Percentiles rank a stretch among this genome's conserved stretches.
These are phyloP conservation scores for Fusarium compactum DNA, from an alignment of 2,329 filamentous ascomycete species.

Conservation along the genomic window DNA sequence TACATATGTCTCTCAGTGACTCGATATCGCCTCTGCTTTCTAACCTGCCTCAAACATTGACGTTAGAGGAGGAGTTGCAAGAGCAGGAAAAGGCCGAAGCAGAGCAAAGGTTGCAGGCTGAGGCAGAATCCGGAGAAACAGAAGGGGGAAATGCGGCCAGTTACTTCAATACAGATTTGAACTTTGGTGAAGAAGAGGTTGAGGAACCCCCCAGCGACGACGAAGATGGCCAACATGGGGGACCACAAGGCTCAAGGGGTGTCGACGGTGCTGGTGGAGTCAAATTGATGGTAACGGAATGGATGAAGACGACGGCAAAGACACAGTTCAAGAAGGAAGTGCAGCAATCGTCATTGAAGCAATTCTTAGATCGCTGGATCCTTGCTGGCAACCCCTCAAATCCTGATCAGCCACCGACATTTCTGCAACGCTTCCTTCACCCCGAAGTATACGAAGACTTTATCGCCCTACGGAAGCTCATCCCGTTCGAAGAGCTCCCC, in stretches of 20 bases:
- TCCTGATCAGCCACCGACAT: conserved; percentile 55
- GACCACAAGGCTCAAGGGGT: conserved; percentile 48
- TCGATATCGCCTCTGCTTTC: conserved; percentile 81
- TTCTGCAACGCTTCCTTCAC: conserved; percentile 77
- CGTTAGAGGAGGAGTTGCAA: conserved; percentile 65
- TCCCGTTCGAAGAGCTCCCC: conserved; percentile 66
- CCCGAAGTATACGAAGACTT: conserved; percentile 84
- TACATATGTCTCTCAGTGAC: conserved; percentile 79
- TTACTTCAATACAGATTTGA: conserved; percentile 53
- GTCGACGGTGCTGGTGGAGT: conserved; percentile 56
- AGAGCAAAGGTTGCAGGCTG: conserved; percentile 40
- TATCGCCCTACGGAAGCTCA: conserved; percentile 73
- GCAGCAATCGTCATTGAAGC: conserved; percentile 46
- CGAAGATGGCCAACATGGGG: conserved; percentile 39
- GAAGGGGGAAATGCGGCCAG: conserved; percentile 47
- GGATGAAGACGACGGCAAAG: conserved; percentile 54
- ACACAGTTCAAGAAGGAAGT: conserved; percentile 49
- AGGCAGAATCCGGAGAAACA: conserved; percentile 40
- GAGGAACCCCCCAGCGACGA: conserved; percentile 47
- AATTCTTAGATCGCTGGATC: conserved; percentile 46
- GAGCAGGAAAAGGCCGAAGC: conserved; percentile 62
- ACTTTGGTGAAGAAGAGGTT: conserved; percentile 52
- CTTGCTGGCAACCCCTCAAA: conserved; percentile 47
- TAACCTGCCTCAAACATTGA: conserved; percentile 80
- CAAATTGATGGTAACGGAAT: conserved; percentile 49